Percentiles rank a stretch among this genome's conserved stretches.
These are phyloP conservation scores for Discostella stelligeroides DNA, from an alignment of 108 stramenopile genomes.

Conservation along the genomic window DNA sequence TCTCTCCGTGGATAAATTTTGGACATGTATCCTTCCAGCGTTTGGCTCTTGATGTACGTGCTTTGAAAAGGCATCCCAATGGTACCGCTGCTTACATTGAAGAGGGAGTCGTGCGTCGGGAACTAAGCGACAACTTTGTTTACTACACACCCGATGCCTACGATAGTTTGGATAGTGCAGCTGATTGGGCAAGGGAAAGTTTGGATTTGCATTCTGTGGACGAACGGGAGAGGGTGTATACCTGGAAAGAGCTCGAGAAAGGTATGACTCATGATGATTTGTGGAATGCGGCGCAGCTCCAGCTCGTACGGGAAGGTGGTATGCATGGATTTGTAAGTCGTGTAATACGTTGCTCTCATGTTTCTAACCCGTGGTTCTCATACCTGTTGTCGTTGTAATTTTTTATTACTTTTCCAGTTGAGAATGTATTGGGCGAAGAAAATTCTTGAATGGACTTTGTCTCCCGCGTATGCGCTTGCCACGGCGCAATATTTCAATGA, in stretches of 20 bases:
- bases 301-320: conserved; percentile 88
- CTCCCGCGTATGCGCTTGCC: conserved; percentile 84
- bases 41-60: conserved; percentile 69
- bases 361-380: neutral
- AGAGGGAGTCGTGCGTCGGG: conserved; percentile 94
- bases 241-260: conserved; percentile 78
- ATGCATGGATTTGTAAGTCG: conserved; percentile 95
- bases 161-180: conserved; percentile 84
- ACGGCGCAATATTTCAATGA: conserved; percentile 96
- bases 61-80: conserved; percentile 71
- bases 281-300: conserved; percentile 98
- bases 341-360: conserved; percentile 1
- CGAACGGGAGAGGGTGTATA: conserved; percentile 86
- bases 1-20: conserved; percentile 89
- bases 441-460: conserved; percentile 96
- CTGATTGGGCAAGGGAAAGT: conserved; percentile 93
- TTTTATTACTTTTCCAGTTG: conserved; percentile 31
- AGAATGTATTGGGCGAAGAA: conserved; percentile 99
- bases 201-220: conserved; percentile 87
- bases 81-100: conserved; percentile 91
- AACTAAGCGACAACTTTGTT: conserved; percentile 97
- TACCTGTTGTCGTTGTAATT: neutral
- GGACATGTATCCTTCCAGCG: conserved; percentile 92
- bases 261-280: conserved; percentile 95
- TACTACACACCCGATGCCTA: conserved; percentile 91